Evolutionary conservation across 1,139 yeast genomes (phyloP).

Genomic region (Scheffersomyces parashehatae): DNA sequence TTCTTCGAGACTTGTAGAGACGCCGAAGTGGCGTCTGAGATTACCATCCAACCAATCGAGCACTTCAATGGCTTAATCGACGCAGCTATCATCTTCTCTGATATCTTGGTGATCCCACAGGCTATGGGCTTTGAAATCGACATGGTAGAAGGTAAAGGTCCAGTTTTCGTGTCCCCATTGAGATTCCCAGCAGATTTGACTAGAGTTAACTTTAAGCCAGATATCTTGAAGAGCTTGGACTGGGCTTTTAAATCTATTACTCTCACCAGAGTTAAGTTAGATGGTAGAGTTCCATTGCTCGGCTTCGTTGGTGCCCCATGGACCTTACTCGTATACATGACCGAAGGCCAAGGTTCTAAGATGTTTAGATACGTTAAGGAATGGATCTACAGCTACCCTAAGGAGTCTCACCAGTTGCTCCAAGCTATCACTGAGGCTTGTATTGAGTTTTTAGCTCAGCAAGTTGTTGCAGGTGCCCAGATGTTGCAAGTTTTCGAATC

Average conservation of each 20-base stretch:
- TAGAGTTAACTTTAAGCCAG: slow-evolving; percentile 60
- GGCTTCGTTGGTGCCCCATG: slow-evolving; percentile 99
- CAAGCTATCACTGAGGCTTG: slow-evolving; percentile 87
- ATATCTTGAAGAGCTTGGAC: slow-evolving; percentile 73
- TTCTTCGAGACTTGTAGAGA: slow-evolving; percentile 93
- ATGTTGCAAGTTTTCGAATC: slow-evolving; percentile 95
- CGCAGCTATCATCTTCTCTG: slow-evolving; percentile 96
- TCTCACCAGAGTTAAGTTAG: slow-evolving; percentile 75
- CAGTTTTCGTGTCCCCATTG: slow-evolving; percentile 86
- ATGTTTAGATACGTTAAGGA: slow-evolving; percentile 88
- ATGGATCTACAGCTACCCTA: slow-evolving; percentile 84
- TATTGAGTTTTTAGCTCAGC: slow-evolving; percentile 88
- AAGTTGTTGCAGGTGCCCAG: slow-evolving; percentile 97
- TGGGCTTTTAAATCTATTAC: slow-evolving; percentile 96
- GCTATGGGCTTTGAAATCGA: slow-evolving; percentile 96
- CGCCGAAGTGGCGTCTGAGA: slow-evolving; percentile 89
- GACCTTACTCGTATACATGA: slow-evolving; percentile 95
- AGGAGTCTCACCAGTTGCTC: slow-evolving; percentile 68
- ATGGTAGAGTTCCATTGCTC: slow-evolving; percentile 89
- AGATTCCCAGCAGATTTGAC: slow-evolving; percentile 69
- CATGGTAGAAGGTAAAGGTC: slow-evolving; percentile 95
- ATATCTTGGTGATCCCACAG: slow-evolving; percentile 93
- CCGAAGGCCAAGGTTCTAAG: slow-evolving; percentile 96
- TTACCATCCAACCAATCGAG: slow-evolving; percentile 93
- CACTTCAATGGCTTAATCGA: slow-evolving; percentile 88